Evolutionary conservation across 2,329 filamentous ascomycete genomes (phyloP), one percentile per base, ranked within the genome.

Genomic region (Tolypocladium album): DNA sequence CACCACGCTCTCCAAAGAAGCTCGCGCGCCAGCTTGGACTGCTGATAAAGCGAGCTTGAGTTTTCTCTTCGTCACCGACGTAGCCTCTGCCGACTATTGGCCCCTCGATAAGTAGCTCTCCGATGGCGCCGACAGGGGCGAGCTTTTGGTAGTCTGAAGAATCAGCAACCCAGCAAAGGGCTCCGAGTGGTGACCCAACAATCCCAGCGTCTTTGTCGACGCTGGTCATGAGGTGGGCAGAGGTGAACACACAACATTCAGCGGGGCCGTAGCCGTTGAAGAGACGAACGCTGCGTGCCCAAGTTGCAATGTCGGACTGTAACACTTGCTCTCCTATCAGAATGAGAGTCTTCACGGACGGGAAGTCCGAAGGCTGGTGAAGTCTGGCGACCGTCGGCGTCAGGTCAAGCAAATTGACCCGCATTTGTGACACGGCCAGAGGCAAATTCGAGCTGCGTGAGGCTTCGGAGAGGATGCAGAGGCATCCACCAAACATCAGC

Each of bases 381-480:
- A 81, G 76, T 0, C 78, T 74, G 2, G 78, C 77, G 0, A 82
- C 78, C 0, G 78, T 79, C 0, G 79, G 79, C 0, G 79, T 82
- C 68, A 82, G 77, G 56, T 75, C 72, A 1, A 76, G 77, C 72
- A 79, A 76, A 64, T 81, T 81, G 50, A 76, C 74, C 8, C 69
- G 69, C 65, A 76, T 72, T n/a, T 70, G 72, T 20, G 75, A 71
- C 57, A 78, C 78, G 12, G 75, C 77, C 9, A 74, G 75, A 31
- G 75, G 75, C 15, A 82, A 65, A 59, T 81, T 74, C 56, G 83
- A 82, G 56, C 82, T 74, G 4, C 81, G 77, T 56, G 81, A 78
- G 39, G 77, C 75, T 20, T 84, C 81, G 0, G 80, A 82, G 0
- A 81, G 79, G 15, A 84, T 79, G 61, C 80, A 82, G 2, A 82